Evolutionary conservation across 129 eudicot genomes (phyloP).

Genomic region (Flaveria linearis): DNA sequence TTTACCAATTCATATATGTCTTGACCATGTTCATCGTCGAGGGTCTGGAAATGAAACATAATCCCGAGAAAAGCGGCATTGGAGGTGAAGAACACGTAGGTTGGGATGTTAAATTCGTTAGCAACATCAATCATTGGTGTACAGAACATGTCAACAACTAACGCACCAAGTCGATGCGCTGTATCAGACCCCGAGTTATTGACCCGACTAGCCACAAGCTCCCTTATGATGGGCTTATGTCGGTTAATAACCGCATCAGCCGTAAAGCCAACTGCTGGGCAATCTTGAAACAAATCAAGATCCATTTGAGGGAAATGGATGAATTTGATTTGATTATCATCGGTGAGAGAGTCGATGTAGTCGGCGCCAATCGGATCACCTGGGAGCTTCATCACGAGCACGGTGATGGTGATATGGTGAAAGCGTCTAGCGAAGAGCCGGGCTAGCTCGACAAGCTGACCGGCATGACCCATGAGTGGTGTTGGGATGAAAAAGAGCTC

Average conservation of each 20-base stretch:
- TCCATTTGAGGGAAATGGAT: conserved; percentile 42
- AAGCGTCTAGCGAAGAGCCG: conserved; percentile 16
- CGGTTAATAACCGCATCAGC: conserved; percentile 31
- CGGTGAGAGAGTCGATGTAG: conserved; percentile 35
- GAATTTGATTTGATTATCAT: conserved; percentile 27
- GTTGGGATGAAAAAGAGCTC: conserved; percentile 25
- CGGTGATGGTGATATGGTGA: conserved; percentile 37
- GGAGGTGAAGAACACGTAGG: conserved; percentile 47
- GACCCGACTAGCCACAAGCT: conserved; percentile 16
- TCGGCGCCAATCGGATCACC: conserved; percentile 28
- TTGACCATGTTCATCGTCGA: conserved; percentile 31
- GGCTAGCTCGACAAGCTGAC: conserved; percentile 34
- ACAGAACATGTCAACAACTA: conserved; percentile 63
- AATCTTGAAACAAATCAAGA: conserved; percentile 25
- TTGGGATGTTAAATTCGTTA: conserved; percentile 43
- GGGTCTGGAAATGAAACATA: conserved; percentile 43
- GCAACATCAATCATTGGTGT: conserved; percentile 60
- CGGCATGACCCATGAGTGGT: conserved; percentile 31
- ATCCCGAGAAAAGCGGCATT: conserved; percentile 48
- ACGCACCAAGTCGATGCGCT: conserved; percentile 23
- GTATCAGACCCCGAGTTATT: background rate
- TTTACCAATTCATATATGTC: conserved; percentile 34
- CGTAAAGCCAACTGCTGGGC: conserved; percentile 30
- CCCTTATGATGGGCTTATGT: conserved; percentile 41
- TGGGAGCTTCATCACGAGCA: conserved; percentile 52